Conservation (phyloP, 345 rosid species). For the Anastatica hierochuntica region DNA sequence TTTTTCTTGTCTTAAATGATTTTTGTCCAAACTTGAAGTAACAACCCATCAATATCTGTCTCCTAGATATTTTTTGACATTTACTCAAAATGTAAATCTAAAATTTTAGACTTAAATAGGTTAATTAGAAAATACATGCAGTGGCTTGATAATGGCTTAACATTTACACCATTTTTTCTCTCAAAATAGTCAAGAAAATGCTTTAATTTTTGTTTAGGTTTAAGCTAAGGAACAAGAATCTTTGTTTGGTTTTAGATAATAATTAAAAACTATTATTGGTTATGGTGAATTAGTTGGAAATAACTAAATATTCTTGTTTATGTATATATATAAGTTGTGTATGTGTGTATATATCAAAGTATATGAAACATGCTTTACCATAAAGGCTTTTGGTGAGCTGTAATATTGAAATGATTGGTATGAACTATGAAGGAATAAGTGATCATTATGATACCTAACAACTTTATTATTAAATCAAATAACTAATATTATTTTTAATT, state of each 20-base stretch:
- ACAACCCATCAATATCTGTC: constrained; percentile 18
- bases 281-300: constrained; percentile 4
- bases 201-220: neutral
- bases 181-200: too few relatives aligned
- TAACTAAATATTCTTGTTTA: neutral
- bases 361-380: constrained; percentile 17
- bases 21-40: constrained; percentile 18
- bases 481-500: neutral
- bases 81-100: neutral
- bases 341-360: neutral
- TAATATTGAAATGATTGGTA: constrained; percentile 2
- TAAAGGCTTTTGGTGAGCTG: constrained; percentile 20
- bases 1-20: neutral
- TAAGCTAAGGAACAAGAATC: neutral
- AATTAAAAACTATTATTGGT: constrained; percentile 13
- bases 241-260: constrained; percentile 9
- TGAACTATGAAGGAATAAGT: constrained; percentile 3
- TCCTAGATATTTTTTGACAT: constrained; percentile 13
- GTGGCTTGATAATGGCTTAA: neutral
- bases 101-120: too few relatives aligned
- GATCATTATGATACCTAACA: constrained; percentile 15
- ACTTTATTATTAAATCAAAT: neutral
- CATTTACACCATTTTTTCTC: neutral
- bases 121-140: too few relatives aligned
- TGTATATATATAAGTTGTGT: neutral